Conservation (phyloP, 2,329 filamentous ascomycete species). For the Fragosphaeria purpurea region DNA sequence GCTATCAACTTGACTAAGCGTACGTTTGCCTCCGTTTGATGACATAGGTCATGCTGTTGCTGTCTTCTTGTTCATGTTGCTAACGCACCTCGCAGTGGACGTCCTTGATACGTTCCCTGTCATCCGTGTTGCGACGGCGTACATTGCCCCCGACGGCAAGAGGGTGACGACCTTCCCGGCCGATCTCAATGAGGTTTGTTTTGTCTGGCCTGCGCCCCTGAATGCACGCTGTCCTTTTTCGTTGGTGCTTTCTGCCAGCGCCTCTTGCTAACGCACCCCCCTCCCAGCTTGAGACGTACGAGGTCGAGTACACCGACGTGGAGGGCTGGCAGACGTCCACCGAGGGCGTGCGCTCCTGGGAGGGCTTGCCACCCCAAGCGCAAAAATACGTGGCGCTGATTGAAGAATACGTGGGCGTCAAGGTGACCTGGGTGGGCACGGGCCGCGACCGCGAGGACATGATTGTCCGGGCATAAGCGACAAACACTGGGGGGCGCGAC, state of each 20-base stretch:
- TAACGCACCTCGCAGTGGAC: constrained; percentile 46
- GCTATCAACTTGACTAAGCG: constrained; percentile 46
- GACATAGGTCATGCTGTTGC: neutral
- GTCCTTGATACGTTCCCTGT: constrained; percentile 64
- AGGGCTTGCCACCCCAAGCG: constrained; percentile 54
- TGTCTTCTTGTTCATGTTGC: constrained; percentile 13
- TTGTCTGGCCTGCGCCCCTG: too few species aligned
- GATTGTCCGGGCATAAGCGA: constrained; percentile 27
- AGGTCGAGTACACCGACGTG: constrained; percentile 59
- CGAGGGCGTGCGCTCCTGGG: constrained; percentile 47
- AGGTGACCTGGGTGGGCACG: constrained; percentile 56
- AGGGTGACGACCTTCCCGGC: constrained; percentile 54
- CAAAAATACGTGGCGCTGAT: constrained; percentile 56
- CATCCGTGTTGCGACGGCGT: constrained; percentile 65
- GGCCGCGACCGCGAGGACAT: constrained; percentile 56
- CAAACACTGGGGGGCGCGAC: too few species aligned
- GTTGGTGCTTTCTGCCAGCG: neutral
- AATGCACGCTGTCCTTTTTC: neutral
- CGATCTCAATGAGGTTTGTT: constrained; percentile 30
- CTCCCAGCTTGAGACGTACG: constrained; percentile 43
- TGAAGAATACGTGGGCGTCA: constrained; percentile 54
- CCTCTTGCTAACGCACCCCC: neutral
- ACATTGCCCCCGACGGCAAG: constrained; percentile 41
- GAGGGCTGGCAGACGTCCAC: constrained; percentile 60
- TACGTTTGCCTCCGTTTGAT: constrained; percentile 1